Evolutionary conservation across 2,329 filamentous ascomycete species (phyloP).

Genomic region (Raffaelea arxii): DNA sequence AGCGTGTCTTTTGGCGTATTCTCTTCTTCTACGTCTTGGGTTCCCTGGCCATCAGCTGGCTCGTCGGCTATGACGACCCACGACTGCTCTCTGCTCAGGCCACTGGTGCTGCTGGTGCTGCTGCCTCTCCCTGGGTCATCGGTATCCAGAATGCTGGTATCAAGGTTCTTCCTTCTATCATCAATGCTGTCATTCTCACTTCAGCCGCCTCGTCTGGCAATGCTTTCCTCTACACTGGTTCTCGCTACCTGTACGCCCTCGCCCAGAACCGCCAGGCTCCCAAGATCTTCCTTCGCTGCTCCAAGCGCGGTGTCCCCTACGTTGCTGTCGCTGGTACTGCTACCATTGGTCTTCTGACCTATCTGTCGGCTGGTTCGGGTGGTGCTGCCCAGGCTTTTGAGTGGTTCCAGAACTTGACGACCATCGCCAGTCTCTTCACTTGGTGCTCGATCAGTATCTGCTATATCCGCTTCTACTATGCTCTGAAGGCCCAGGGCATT

Average conservation of each 20-base stretch:
- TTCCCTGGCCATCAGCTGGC: slow-evolving; percentile 49
- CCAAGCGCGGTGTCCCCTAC: slow-evolving; percentile 37
- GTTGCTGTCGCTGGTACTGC: slow-evolving; percentile 30
- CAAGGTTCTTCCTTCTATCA: slow-evolving; percentile 48
- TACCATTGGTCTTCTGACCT: slow-evolving; percentile 56
- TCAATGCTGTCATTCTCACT: slow-evolving; percentile 53
- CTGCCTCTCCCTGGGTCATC: slow-evolving; percentile 52
- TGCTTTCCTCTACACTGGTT: slow-evolving; percentile 49
- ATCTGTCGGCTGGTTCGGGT: slow-evolving; percentile 56
- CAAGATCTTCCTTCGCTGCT: slow-evolving; percentile 47
- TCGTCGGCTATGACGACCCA: slow-evolving; percentile 54
- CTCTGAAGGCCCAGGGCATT: slow-evolving; percentile 54
- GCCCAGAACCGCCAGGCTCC: slow-evolving; percentile 52
- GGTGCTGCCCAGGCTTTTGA: slow-evolving; percentile 37
- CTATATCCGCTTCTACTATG: slow-evolving; percentile 60
- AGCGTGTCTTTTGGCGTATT: slow-evolving; percentile 52
- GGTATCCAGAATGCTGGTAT: slow-evolving; percentile 60
- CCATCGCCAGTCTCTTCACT: slow-evolving; percentile 60
- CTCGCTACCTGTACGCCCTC: slow-evolving; percentile 49
- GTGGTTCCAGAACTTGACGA: slow-evolving; percentile 29
- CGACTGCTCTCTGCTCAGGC: slow-evolving; percentile 39
- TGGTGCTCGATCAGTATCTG: slow-evolving; percentile 59
- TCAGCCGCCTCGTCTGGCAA: slow-evolving; percentile 49
- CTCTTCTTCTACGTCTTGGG: slow-evolving; percentile 55
- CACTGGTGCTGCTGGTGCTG: slow-evolving; percentile 32